Evolutionary conservation across 352 stramenopile species (phyloP).

Genomic region (Pythium phragmitis): DNA sequence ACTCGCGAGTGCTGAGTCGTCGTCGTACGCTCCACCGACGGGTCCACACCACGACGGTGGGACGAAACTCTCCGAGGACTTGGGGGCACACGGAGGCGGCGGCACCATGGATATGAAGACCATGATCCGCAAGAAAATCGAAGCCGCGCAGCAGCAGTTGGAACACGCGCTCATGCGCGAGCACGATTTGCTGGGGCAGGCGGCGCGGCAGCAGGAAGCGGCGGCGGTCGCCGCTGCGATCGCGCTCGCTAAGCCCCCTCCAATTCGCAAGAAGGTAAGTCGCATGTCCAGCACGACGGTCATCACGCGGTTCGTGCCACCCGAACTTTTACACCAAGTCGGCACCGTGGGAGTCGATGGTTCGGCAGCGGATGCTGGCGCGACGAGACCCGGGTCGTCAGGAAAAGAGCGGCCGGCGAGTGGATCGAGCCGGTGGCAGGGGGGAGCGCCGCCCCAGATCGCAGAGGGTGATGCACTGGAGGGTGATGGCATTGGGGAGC

Average conservation of each 20-base stretch:
- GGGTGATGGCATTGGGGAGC: conserved; percentile 23
- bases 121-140: conserved; percentile 46
- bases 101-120: conserved; percentile 34
- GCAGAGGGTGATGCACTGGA: conserved; percentile 7
- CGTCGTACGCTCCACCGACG: not conserved
- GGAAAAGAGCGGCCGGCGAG: conserved; percentile 5
- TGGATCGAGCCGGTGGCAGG: not conserved
- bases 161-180: conserved; percentile 73
- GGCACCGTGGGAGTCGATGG: not conserved
- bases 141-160: conserved; percentile 41
- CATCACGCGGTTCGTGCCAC: conserved; percentile 42
- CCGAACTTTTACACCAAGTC: conserved; percentile 9
- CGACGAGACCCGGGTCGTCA: not conserved
- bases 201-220: conserved; percentile 29
- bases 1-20: not conserved
- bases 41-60: not conserved
- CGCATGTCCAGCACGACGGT: conserved; percentile 65
- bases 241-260: conserved; percentile 21
- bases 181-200: conserved; percentile 47
- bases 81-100: not conserved
- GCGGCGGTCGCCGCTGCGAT: not conserved
- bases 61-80: not conserved
- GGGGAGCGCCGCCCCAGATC: not conserved
- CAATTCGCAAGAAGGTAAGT: conserved; percentile 47
- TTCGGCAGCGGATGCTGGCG: not conserved